Conservation (phyloP, 495 filamentous ascomycete genomes). For the Neurospora sp. region DNA sequence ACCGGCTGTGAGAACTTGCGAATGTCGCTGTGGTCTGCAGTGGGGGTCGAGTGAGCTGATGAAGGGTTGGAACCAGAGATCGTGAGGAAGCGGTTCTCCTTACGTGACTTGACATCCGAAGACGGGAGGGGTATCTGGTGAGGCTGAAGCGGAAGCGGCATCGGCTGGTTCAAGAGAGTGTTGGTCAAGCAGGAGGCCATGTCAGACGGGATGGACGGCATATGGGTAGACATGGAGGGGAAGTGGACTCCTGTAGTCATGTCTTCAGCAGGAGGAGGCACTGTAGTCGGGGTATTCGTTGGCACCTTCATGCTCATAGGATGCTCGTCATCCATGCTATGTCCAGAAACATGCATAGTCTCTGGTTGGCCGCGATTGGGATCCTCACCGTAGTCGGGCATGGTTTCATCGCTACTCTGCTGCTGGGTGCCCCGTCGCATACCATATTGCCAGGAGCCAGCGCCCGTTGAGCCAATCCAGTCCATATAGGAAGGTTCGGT, state of each 20-base stretch:
- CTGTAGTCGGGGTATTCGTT: slow-evolving; percentile 29
- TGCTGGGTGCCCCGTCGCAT: slow-evolving; percentile 14
- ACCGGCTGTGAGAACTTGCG: slow-evolving; percentile 28
- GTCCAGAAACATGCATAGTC: slow-evolving; percentile 22
- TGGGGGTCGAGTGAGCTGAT: slow-evolving; percentile 7
- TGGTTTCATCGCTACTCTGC: slow-evolving; percentile 26
- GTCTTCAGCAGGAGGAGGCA: not conserved
- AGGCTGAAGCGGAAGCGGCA: slow-evolving; percentile 23
- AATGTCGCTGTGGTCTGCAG: slow-evolving; percentile 13
- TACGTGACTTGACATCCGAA: slow-evolving; percentile 28
- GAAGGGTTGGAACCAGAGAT: slow-evolving; percentile 1
- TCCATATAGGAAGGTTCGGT: slow-evolving; percentile 27
- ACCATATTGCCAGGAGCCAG: not conserved
- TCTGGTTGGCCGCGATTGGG: slow-evolving; percentile 1
- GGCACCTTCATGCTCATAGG: slow-evolving; percentile 25
- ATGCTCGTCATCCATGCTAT: slow-evolving; percentile 22
- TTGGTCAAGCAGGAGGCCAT: slow-evolving; percentile 31
- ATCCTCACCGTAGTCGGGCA: slow-evolving; percentile 29
- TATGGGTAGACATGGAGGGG: slow-evolving; percentile 1
- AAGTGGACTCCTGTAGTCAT: slow-evolving; percentile 1
- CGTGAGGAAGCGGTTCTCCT: slow-evolving; percentile 24
- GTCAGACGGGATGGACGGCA: slow-evolving; percentile 17
- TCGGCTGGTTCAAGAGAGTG: slow-evolving; percentile 35
- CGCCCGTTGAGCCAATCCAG: slow-evolving; percentile 21
- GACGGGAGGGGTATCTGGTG: slow-evolving; percentile 18